Evolutionary conservation across 441 rosid species (phyloP).

Genomic region (Oxalis stricta): DNA sequence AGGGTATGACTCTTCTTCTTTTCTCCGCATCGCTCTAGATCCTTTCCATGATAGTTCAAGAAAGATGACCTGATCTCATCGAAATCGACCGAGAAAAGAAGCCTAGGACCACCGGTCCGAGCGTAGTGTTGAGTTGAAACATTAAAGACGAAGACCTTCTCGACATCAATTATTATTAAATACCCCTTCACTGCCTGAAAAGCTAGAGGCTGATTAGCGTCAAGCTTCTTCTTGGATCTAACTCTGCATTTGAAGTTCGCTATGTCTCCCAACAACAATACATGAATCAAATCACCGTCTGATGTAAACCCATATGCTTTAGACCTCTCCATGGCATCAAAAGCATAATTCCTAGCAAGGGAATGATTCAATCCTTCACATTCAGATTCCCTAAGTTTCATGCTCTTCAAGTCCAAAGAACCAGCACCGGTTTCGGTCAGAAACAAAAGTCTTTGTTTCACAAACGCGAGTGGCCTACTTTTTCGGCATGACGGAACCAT

Average conservation of each 20-base stretch:
- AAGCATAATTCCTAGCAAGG: constrained; percentile 45
- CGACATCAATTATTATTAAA: constrained; percentile 48
- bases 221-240: constrained; percentile 67
- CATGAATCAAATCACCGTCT: constrained; percentile 73
- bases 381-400: constrained; percentile 76
- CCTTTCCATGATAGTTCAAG: constrained; percentile 34
- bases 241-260: constrained; percentile 93
- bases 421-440: constrained; percentile 85
- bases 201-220: constrained; percentile 51
- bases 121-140: constrained; percentile 80
- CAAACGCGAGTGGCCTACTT: constrained; percentile 70
- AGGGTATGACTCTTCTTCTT: constrained; percentile 29
- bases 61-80: constrained; percentile 78
- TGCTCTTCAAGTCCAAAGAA: constrained; percentile 76
- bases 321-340: constrained; percentile 78
- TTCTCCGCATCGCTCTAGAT: constrained; percentile 13
- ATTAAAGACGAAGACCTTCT: constrained; percentile 60
- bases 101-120: constrained; percentile 57
- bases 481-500: constrained; percentile 56
- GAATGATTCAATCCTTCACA: constrained; percentile 84
- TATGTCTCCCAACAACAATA: constrained; percentile 64
- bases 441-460: constrained; percentile 89
- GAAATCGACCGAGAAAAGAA: constrained; percentile 55
- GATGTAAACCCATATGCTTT: constrained; percentile 86
- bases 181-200: constrained; percentile 82